Conservation (phyloP, 306 rosid genomes). For the Parietaria judaica region DNA sequence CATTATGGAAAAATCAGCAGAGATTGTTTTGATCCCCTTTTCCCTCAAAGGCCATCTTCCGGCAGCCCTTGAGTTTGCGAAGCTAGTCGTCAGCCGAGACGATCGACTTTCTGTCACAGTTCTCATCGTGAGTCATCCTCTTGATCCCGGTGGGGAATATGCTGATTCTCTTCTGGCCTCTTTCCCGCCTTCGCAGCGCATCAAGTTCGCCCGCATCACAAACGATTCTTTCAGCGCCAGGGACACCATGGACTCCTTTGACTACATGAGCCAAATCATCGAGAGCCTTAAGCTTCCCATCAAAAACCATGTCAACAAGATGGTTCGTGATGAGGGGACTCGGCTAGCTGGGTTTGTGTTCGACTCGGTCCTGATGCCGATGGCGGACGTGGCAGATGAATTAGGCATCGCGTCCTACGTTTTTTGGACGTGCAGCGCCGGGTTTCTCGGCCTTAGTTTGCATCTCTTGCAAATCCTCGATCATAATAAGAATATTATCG, state of each 20-base stretch:
- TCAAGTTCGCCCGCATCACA: constrained; percentile 25
- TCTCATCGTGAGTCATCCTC: constrained; percentile 24
- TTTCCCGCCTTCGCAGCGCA: constrained; percentile 23
- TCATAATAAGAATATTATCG: constrained; percentile 1
- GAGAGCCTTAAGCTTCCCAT: constrained; percentile 18
- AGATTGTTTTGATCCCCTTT: constrained; percentile 33
- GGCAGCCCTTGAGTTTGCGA: constrained; percentile 39
- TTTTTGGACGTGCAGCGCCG: constrained; percentile 33
- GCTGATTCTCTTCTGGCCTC: constrained; percentile 17
- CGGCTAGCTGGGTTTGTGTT: constrained; percentile 33
- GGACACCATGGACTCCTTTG: constrained; percentile 14
- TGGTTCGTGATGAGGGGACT: constrained; percentile 6
- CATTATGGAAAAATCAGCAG: background rate
- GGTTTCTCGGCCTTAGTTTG: constrained; percentile 26
- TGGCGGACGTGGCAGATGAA: constrained; percentile 44
- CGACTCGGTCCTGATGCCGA: constrained; percentile 36
- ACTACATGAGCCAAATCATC: constrained; percentile 19
- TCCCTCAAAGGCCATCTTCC: constrained; percentile 28
- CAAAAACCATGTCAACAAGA: background rate
- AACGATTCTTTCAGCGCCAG: too few species aligned
- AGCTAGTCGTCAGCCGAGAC: constrained; percentile 21
- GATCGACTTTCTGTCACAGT: constrained; percentile 34
- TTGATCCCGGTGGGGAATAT: constrained; percentile 22
- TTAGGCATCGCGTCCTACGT: constrained; percentile 39
- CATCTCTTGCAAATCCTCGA: constrained; percentile 23